Conservation (phyloP, 2,329 filamentous ascomycete species). For the Bimuria novae-zelandiae region DNA sequence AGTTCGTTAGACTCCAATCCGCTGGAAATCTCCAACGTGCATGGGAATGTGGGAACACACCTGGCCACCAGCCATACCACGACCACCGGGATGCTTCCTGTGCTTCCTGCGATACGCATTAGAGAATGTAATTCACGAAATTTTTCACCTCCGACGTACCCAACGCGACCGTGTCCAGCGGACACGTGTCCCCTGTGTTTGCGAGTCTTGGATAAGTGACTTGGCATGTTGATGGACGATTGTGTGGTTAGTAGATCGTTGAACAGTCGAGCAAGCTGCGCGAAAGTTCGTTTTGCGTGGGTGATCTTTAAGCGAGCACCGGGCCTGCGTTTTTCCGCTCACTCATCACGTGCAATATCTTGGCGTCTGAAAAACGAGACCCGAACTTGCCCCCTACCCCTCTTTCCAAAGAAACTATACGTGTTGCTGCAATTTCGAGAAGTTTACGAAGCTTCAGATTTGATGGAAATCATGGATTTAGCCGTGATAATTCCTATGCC, state of each 20-base stretch:
- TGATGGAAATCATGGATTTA: background rate
- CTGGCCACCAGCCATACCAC: constrained; percentile 90
- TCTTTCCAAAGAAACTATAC: no score
- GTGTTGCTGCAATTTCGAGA: no score
- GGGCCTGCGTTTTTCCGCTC: constrained; percentile 3
- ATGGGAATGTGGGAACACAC: no score
- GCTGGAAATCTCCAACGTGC: no score
- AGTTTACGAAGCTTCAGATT: no score
- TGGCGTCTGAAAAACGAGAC: no score
- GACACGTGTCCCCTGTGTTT: constrained; percentile 78
- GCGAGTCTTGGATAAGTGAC: constrained; percentile 39
- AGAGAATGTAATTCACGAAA: no score
- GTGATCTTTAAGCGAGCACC: background rate
- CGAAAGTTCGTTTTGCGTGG: constrained; percentile 11
- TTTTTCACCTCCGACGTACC: no score
- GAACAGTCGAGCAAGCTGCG: background rate
- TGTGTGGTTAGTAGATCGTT: constrained; percentile 28
- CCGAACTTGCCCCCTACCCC: no score
- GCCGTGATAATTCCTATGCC: constrained; percentile 4
- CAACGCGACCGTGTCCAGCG: constrained; percentile 96
- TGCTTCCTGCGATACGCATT: no score
- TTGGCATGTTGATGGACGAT: constrained; percentile 40
- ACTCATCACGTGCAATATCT: background rate
- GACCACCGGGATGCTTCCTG: constrained; percentile 75
- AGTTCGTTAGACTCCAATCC: no score